Percentiles rank a stretch among this genome's conserved stretches.
Conservation (phyloP, 164 flowering plant genomes). For the Piper longum region DNA sequence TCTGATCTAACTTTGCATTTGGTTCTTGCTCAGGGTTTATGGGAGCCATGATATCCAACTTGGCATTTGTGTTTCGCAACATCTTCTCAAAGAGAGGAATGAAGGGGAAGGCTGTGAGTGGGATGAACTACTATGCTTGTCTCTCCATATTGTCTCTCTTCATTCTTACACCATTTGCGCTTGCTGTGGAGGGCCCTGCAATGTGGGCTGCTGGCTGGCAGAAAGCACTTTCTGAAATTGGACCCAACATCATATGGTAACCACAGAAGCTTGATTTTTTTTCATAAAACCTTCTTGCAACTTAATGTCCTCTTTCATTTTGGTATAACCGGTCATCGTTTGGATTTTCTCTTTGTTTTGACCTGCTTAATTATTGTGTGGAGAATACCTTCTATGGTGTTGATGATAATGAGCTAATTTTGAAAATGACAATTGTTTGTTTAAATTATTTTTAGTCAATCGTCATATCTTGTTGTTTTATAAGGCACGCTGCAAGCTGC, state of each 20-base stretch:
- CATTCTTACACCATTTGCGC: slow-evolving; percentile 67
- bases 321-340: neutral
- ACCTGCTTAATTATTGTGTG: too few species aligned
- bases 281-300: too few species aligned
- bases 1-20: neutral
- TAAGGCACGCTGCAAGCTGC: too few species aligned
- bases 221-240: slow-evolving; percentile 50
- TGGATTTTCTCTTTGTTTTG: neutral
- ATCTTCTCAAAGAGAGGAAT: slow-evolving; percentile 58
- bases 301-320: neutral
- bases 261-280: slow-evolving; percentile 1
- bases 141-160: slow-evolving; percentile 42
- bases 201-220: slow-evolving; percentile 79
- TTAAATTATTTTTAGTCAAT: too few species aligned
- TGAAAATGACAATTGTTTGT: too few species aligned
- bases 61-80: slow-evolving; percentile 54
- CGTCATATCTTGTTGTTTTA: too few species aligned
- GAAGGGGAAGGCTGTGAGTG: slow-evolving; percentile 59
- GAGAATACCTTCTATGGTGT: too few species aligned
- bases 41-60: slow-evolving; percentile 56
- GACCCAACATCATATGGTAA: slow-evolving; percentile 67
- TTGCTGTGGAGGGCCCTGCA: slow-evolving; percentile 79
- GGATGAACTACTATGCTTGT: slow-evolving; percentile 67
- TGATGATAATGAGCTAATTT: too few species aligned
- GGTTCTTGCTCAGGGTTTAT: slow-evolving; percentile 27